Percentiles rank a stretch among this genome's conserved stretches.
These are phyloP conservation scores for Hibiscus tridactylites DNA, from an alignment of 345 rosid species.

Conservation along the genomic window DNA sequence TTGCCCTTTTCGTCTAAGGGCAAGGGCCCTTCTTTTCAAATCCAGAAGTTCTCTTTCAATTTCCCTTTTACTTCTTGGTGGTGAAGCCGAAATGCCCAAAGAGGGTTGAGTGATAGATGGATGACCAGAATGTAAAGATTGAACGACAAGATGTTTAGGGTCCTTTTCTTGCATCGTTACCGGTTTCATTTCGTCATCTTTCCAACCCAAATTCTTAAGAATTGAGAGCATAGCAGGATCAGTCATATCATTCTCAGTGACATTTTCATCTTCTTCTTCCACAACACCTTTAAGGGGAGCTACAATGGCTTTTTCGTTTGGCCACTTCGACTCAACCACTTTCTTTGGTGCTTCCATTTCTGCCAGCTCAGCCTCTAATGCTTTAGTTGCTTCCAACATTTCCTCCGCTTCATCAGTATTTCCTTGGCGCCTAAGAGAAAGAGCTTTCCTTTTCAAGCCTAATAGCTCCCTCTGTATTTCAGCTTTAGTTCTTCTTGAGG, in stretches of 20 bases:
- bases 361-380: slow-evolving; percentile 47
- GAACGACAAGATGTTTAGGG: slow-evolving; percentile 17
- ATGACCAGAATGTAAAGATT: slow-evolving; percentile 20
- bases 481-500: slow-evolving; percentile 50
- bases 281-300: neutral
- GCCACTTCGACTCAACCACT: slow-evolving; percentile 20
- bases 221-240: slow-evolving; percentile 43
- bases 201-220: slow-evolving; percentile 54
- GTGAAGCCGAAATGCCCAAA: slow-evolving; percentile 8
- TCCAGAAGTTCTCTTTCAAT: slow-evolving; percentile 51
- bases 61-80: slow-evolving; percentile 40
- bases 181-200: slow-evolving; percentile 34
- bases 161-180: slow-evolving; percentile 15
- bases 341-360: slow-evolving; percentile 50
- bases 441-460: slow-evolving; percentile 74
- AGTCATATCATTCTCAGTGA: slow-evolving; percentile 53
- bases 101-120: slow-evolving; percentile 5
- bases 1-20: slow-evolving; percentile 47
- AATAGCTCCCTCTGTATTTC: slow-evolving; percentile 83
- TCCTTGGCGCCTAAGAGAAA: slow-evolving; percentile 69
- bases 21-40: slow-evolving; percentile 54
- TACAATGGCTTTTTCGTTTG: slow-evolving; percentile 9
- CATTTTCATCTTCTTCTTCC: slow-evolving; percentile 20
- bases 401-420: slow-evolving; percentile 72
- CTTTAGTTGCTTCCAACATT: slow-evolving; percentile 46